Evolutionary conservation across 2,329 filamentous ascomycete genomes (phyloP), one percentile per base, ranked within the genome.

Genomic region (Fusarium foetens): DNA sequence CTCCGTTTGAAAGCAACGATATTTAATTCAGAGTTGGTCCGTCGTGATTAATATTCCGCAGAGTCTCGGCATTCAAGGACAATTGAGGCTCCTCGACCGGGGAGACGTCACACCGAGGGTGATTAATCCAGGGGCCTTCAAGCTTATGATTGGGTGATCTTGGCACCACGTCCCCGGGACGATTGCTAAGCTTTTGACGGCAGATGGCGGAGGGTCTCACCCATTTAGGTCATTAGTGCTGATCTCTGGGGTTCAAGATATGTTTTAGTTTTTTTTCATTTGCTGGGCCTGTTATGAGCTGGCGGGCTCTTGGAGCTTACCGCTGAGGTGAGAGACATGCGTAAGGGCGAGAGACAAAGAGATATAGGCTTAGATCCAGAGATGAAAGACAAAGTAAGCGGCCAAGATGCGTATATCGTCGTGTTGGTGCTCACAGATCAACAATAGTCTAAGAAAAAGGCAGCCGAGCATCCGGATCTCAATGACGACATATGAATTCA

Each of bases 151-250:
- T 76, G 33, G 74, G 42, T 46, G 33, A 72, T 60, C 54, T 63
- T 35, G 13, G 23, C 10, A 19, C n/a, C 27, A 42, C 43, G 31
- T 55, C 58, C 46, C 70, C 36, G 64, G 73, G 49, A 60, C 58
- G 57, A 75, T 75, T 75, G 66, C 70, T 74, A 75, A 75, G 64
- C 52, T 64, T 60, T 62, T 58, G 42, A 51, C 54, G 38, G 55
- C 33, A 33, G 36, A 65, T 38, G 38, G 31, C 10, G 59, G 46
- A 58, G 29, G 43, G 52, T 63, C 33, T 53, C 39, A 51, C 62
- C 58, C 21, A 14, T 41, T 59, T 46, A 25, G 39, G 35, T n/a
- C 39, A 17, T 55, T 75, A 74, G 70, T 54, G 72, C 73, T 74
- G 72, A 75, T 73, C 21, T 51, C 38, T 51, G 33, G 43, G 51